Base-by-base conservation (phyloP, 768 basidiomycete genomes). In the Agrocybe pediades region DNA sequence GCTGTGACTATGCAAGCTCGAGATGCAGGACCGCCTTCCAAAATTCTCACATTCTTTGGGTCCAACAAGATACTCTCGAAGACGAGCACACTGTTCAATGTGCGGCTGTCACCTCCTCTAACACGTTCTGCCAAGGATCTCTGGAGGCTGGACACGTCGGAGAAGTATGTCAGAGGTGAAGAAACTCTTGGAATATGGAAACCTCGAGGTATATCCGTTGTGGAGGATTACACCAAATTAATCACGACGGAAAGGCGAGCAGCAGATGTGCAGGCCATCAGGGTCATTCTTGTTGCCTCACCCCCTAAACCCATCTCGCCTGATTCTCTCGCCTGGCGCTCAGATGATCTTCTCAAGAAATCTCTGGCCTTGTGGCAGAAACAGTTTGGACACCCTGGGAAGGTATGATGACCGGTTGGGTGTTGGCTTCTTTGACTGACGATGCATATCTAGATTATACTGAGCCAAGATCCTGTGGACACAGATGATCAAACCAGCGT, bases 151-250 rank as follows among this genome's bases (percentile, higher is more conserved):
- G 94, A 99, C 72, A 98, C 96, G 1, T 86, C 91, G 24, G 90
- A 92, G 71, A 95, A 94, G 68, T 98, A 95, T 70, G 95, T 99
- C 0, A 82, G 87, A 41, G 96, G 96, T 7, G 95, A 98, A 67
- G 95, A 98, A 62, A 70, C 78, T 3, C 77, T 98, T 24, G 85
- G 81, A 6, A 69, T 78, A 17, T 98, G 96, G 95, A 89, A 85
- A 60, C 86, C 95, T 41, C 82, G 95, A 41, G 92, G 95, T 8
- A 80, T 98, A 23, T 87, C 88, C 1, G 86, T 94, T 9, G 88
- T 99, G 23, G 87, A 96, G 59, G 96, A 98, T 65, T 90, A 92
- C 65, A 76, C 77, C 44, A 80, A 86, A 53, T 71, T 93, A n/a
- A 77, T 87, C 13, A 79, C 77, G 40, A 88, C 84, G 45, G 90